phyloP scores from a whole-genome alignment of 345 rosid species.

The Geranium rotundifolium region DNA sequence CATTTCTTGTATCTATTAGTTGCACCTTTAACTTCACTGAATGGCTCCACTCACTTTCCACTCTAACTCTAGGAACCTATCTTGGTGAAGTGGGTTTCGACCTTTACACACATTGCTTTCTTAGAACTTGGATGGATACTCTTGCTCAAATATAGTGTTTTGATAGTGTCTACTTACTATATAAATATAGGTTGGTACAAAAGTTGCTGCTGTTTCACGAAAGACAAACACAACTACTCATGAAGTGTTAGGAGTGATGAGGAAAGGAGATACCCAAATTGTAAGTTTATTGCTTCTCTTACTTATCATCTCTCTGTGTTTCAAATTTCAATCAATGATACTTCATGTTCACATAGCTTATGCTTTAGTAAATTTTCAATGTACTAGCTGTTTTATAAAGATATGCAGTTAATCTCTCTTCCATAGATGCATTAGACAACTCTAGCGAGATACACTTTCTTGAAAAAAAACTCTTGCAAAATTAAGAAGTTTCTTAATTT shows the following conservation, averaged over 20 bases:
- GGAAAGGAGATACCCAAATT: conserved; percentile 66
- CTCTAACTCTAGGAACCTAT: neutral
- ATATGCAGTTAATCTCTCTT: neutral
- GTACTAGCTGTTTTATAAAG: neutral
- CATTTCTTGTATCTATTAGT: too few species aligned
- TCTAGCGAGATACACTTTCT: neutral
- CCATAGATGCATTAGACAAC: neutral
- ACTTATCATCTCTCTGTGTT: neutral
- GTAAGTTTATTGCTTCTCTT: conserved; percentile 28
- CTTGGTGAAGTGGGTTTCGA: neutral
- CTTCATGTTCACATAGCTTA: neutral
- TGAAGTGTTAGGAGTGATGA: conserved; percentile 89
- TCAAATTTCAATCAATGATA: neutral
- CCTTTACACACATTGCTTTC: neutral
- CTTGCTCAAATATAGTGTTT: neutral
- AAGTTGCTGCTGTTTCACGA: conserved; percentile 91
- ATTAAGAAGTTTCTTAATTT: too few species aligned
- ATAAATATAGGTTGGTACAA: conserved; percentile 59
- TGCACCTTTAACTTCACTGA: neutral
- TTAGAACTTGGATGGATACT: neutral
- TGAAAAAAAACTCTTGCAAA: too few species aligned
- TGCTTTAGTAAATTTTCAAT: neutral
- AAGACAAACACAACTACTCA: conserved; percentile 93
- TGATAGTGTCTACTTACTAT: neutral
- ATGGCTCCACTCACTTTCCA: neutral